Evolutionary conservation across 306 rosid genomes (phyloP).

Genomic region (Cicer chorassanicum): DNA sequence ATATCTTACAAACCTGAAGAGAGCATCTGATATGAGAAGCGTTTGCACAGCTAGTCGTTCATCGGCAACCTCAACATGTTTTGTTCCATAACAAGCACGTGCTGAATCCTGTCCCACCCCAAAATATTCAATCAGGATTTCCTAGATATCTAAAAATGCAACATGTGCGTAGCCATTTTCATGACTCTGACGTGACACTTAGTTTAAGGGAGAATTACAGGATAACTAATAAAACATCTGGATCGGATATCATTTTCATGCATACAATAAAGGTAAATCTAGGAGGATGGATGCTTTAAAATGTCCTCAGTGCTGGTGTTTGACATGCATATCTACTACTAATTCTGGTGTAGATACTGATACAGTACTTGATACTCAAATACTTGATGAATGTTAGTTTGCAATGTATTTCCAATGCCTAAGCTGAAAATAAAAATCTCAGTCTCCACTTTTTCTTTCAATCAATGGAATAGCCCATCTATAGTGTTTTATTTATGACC

Average conservation of each 20-base stretch:
- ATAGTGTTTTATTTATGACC: not conserved
- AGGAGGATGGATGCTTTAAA: slow-evolving; percentile 1
- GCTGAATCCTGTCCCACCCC: slow-evolving; percentile 65
- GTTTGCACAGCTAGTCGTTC: slow-evolving; percentile 93
- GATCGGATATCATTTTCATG: slow-evolving; percentile 15
- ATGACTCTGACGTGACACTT: slow-evolving; percentile 16
- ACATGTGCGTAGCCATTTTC: slow-evolving; percentile 16
- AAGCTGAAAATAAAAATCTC: not conserved
- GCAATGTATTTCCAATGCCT: slow-evolving; percentile 2
- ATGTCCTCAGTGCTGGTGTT: not conserved
- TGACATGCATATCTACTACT: not conserved
- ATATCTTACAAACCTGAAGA: slow-evolving; percentile 73
- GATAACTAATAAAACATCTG: not conserved
- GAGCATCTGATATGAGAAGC: slow-evolving; percentile 83
- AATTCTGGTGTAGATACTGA: slow-evolving; percentile 8
- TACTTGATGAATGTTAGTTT: not conserved
- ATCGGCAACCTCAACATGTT: slow-evolving; percentile 96
- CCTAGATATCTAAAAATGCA: slow-evolving; percentile 35
- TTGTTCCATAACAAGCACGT: slow-evolving; percentile 94
- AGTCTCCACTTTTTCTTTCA: slow-evolving; percentile 9
- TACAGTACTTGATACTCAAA: not conserved
- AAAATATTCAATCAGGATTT: slow-evolving; percentile 40
- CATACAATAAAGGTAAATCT: slow-evolving; percentile 13
- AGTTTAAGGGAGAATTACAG: not conserved
- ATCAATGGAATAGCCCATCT: not conserved